These are phyloP conservation scores for Diaporthe humulicola DNA, from an alignment of 2,329 filamentous ascomycete genomes.

Conservation along the genomic window DNA sequence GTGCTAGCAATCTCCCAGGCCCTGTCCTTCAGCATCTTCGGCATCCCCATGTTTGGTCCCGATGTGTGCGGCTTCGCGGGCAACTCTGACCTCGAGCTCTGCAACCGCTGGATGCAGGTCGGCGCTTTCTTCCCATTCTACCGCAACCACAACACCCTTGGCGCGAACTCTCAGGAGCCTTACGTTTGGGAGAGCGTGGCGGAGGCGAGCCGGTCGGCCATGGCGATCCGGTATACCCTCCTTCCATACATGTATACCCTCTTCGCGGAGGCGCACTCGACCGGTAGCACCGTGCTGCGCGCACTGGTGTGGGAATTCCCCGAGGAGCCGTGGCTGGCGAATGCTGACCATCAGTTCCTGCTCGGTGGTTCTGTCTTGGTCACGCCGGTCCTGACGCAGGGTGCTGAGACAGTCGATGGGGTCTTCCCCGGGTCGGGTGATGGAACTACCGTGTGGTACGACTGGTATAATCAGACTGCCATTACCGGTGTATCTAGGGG, in stretches of 20 bases:
- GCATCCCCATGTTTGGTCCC: slow-evolving; percentile 82
- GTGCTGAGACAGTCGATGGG: slow-evolving; percentile 71
- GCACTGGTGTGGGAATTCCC: slow-evolving; percentile 83
- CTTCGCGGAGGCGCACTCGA: slow-evolving; percentile 74
- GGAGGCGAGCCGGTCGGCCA: slow-evolving; percentile 74
- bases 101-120: slow-evolving; percentile 71
- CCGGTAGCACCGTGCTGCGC: slow-evolving; percentile 78
- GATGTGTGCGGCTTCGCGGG: slow-evolving; percentile 79
- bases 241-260: slow-evolving; percentile 84
- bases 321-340: slow-evolving; percentile 75
- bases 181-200: slow-evolving; percentile 78
- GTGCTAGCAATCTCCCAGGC: slow-evolving; percentile 84
- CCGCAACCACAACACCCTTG: slow-evolving; percentile 79
- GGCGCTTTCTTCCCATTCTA: slow-evolving; percentile 83
- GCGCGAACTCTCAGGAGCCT: slow-evolving; percentile 75
- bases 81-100: slow-evolving; percentile 77
- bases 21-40: slow-evolving; percentile 79
- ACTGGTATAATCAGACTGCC: slow-evolving; percentile 79
- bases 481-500: slow-evolving; percentile 55
- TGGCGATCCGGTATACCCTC: slow-evolving; percentile 78
- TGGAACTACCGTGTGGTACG: slow-evolving; percentile 75
- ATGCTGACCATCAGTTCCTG: slow-evolving; percentile 79
- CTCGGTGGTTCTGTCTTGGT: slow-evolving; percentile 76
- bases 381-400: slow-evolving; percentile 75
- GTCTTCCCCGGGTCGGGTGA: slow-evolving; percentile 76